Conservation (phyloP, 1,284 basidiomycete genomes). For the Cutaneotrichosporon cavernicola region DNA sequence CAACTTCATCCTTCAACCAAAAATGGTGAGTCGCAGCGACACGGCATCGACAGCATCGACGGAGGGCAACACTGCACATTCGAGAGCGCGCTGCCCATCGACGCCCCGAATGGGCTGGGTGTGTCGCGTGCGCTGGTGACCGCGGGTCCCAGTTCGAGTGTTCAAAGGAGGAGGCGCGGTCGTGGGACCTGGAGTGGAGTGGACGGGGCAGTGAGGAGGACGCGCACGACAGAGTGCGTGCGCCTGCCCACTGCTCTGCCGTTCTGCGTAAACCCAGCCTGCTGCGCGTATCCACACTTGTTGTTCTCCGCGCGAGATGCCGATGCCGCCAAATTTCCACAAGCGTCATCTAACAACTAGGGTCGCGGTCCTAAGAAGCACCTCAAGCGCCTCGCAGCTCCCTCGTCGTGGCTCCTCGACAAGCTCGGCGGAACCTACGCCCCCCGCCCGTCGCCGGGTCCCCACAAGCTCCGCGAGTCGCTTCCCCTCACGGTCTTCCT, state of each 20-base stretch:
- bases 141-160: conserved; percentile 1
- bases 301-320: background rate
- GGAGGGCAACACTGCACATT: background rate
- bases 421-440: conserved; percentile 98
- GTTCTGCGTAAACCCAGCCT: background rate
- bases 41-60: conserved; percentile 14
- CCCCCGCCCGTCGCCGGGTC: conserved; percentile 93
- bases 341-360: conserved; percentile 53
- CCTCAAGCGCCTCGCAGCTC: conserved; percentile 95
- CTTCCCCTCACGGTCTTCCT: conserved; percentile 93
- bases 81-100: background rate
- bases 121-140: background rate
- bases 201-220: background rate
- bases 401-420: conserved; percentile 99
- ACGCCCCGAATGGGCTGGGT: conserved; percentile 2
- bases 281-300: background rate
- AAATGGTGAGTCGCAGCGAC: conserved; percentile 25
- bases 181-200: background rate
- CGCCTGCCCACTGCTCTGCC: background rate
- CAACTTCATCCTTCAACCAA: conserved; percentile 18
- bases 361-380: conserved; percentile 99
- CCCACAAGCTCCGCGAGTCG: conserved; percentile 98
- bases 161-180: background rate
- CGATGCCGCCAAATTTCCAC: conserved; percentile 4
- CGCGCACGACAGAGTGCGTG: background rate